Evolutionary conservation across 768 basidiomycete genomes (phyloP), one percentile per base, ranked within the genome.

Genomic region (Tricholoma bakamatsutake): DNA sequence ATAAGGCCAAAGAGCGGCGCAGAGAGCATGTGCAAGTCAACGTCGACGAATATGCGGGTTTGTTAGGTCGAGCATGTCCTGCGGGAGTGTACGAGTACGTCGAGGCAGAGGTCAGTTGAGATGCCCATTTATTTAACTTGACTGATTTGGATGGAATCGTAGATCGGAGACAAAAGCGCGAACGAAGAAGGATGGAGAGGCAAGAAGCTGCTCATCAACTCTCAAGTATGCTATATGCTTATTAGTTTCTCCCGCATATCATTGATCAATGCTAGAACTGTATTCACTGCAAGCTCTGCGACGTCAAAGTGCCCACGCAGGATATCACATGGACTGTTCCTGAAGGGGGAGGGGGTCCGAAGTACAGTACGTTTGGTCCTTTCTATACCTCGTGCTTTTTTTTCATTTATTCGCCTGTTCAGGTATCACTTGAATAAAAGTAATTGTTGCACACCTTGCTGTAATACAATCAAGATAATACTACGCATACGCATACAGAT

Each of bases 81-180:
- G 96, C 97, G 0, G 91, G 85, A 4, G 96, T 98, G 39, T 99
- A 99, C 68, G 96, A 99, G 72, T 99, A 99, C 65, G 87, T 95
- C 2, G 82, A 90, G 30, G 86, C 80, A 15, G 85, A 87, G 59
- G 75, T 66, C 12, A 63, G 61, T 60, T 9, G 6, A 17, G 24
- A 30, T 24, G 33, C 35, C 52, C 4, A 9, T 15, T 45, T 10
- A 18, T 40, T 50, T n/a, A 59, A 60, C 5, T 50, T n/a, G n/a
- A n/a, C 12, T n/a, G 8, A 49, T 24, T 48, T 8, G 17, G 13
- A 11, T 13, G 21, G 40, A 8, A 35, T n/a, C 15, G 5, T 33
- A 61, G 70, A 69, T 48, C 61, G 61, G 61, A 13, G 63, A 60
- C 33, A 59, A 60, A 54, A 61, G 40, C 37, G 64, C 63, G 15